Evolutionary conservation across 2,329 filamentous ascomycete species (phyloP).

Genomic region (Fusarium neocosmosporiellum): DNA sequence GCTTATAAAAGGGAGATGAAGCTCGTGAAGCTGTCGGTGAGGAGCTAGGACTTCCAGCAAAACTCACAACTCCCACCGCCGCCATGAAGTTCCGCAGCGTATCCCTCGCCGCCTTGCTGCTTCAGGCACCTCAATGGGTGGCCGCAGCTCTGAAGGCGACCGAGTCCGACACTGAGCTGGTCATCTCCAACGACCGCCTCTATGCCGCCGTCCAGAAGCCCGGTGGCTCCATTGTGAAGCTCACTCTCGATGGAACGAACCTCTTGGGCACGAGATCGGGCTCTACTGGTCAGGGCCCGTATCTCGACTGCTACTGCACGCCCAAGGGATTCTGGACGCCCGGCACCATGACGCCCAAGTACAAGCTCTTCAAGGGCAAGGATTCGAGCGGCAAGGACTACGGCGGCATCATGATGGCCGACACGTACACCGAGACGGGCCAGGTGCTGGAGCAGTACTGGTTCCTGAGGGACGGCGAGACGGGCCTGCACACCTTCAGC

Average conservation of each 20-base stretch:
- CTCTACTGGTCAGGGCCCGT: constrained; percentile 62
- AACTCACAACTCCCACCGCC: neutral
- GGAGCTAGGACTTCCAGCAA: constrained; percentile 5
- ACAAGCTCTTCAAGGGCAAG: constrained; percentile 59
- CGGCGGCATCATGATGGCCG: constrained; percentile 69
- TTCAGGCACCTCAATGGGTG: constrained; percentile 38
- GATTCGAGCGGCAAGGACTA: constrained; percentile 63
- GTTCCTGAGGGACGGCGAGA: constrained; percentile 72
- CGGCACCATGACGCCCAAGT: constrained; percentile 57
- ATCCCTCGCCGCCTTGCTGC: constrained; percentile 31
- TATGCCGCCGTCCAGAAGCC: constrained; percentile 52
- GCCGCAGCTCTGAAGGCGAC: constrained; percentile 47
- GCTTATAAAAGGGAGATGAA: constrained; percentile 29
- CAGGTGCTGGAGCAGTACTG: constrained; percentile 73
- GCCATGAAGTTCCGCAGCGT: constrained; percentile 38
- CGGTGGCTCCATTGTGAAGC: constrained; percentile 50
- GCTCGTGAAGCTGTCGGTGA: constrained; percentile 3
- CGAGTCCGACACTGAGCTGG: constrained; percentile 48
- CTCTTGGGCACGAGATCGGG: constrained; percentile 58
- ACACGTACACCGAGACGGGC: constrained; percentile 67
- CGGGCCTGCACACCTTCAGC: constrained; percentile 70
- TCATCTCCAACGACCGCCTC: constrained; percentile 53
- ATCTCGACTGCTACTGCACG: constrained; percentile 73
- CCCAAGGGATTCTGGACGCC: constrained; percentile 70
- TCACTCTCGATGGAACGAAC: constrained; percentile 55